phyloP scores from a whole-genome alignment of 1,284 basidiomycete species.

The Malassezia yamatoensis region DNA sequence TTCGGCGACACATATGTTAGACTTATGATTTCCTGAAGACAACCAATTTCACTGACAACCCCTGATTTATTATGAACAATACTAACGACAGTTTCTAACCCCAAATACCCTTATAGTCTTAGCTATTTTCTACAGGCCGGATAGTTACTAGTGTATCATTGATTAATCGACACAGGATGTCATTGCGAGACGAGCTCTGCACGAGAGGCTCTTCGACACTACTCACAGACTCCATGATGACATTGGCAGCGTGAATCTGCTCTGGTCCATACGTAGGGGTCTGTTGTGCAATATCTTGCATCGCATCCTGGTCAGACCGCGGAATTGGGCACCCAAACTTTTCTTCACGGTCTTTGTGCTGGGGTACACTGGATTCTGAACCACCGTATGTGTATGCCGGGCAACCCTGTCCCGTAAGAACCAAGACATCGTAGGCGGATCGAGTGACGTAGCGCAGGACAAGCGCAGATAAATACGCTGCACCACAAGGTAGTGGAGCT shows the following conservation, averaged over 20 bases:
- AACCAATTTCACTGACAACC: conserved; percentile 7
- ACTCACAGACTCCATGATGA: conserved; percentile 31
- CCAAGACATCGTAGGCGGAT: conserved; percentile 24
- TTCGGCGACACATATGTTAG: conserved; percentile 20
- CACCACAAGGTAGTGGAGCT: conserved; percentile 29
- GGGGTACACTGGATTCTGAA: background rate
- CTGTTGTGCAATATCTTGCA: background rate
- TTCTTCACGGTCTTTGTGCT: conserved; percentile 26
- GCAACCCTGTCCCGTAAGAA: conserved; percentile 22
- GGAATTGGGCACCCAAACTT: conserved; percentile 38
- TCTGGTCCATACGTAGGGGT: conserved; percentile 7
- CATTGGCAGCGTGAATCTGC: conserved; percentile 22
- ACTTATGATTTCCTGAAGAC: conserved; percentile 15
- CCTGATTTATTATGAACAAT: background rate
- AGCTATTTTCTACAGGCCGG: conserved; percentile 7
- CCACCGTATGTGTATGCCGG: conserved; percentile 15
- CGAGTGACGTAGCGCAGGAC: conserved; percentile 38
- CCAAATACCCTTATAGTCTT: background rate
- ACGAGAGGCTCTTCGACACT: conserved; percentile 32
- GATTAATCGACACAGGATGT: conserved; percentile 36
- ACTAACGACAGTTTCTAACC: too few relatives aligned
- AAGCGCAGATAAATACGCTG: conserved; percentile 31
- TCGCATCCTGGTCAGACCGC: conserved; percentile 1
- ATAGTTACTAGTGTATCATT: conserved; percentile 38
- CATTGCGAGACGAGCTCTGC: conserved; percentile 31